These are phyloP conservation scores for Colletotrichum sp. DNA, from an alignment of 2,329 filamentous ascomycete species.

Conservation along the genomic window DNA sequence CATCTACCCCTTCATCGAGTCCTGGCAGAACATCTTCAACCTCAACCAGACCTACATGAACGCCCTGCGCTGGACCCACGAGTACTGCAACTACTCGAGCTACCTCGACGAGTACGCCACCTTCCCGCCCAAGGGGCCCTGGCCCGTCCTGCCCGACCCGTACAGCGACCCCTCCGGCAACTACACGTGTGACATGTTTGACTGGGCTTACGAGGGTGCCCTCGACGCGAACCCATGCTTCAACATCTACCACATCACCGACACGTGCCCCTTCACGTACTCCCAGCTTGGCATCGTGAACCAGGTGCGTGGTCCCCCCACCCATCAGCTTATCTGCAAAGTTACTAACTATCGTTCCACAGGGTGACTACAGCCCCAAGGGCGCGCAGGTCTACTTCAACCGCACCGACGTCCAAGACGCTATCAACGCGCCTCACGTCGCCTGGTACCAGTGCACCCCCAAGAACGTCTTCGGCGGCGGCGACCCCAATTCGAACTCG, in stretches of 20 bases:
- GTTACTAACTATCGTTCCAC: fast-evolving
- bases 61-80: constrained; percentile 55
- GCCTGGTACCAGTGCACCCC: constrained; percentile 31
- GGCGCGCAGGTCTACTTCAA: constrained; percentile 74
- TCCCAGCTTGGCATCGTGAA: constrained; percentile 76
- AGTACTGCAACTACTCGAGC: constrained; percentile 67
- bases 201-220: constrained; percentile 60
- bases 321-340: fast-evolving
- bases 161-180: constrained; percentile 34
- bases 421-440: constrained; percentile 65
- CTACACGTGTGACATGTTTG: constrained; percentile 59
- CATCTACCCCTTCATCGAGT: constrained; percentile 63
- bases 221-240: constrained; percentile 76
- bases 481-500: background rate
- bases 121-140: constrained; percentile 65
- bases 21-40: constrained; percentile 64
- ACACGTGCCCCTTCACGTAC: constrained; percentile 73
- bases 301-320: background rate
- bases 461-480: constrained; percentile 29
- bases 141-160: constrained; percentile 54
- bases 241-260: constrained; percentile 77
- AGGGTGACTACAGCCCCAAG: constrained; percentile 63
- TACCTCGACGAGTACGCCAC: constrained; percentile 66
- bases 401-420: constrained; percentile 70
- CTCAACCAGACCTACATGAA: constrained; percentile 65